Conservation (phyloP, 345 rosid genomes). For the Bretschneidera sinensis region DNA sequence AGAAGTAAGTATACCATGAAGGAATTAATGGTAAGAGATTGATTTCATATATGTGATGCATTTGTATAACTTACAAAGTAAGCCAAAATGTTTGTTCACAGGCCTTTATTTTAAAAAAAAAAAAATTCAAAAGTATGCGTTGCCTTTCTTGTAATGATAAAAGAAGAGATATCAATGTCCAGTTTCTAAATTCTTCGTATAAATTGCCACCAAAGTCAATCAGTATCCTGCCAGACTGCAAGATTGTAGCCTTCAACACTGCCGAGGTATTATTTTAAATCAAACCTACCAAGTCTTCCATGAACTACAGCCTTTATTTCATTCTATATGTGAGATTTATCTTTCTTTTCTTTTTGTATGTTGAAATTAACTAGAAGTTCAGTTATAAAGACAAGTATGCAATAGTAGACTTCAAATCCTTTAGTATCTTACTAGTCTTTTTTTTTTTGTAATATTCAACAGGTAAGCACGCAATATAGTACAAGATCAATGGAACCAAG, state of each 20-base stretch:
- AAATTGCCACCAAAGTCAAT: slow-evolving; percentile 58
- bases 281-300: neutral
- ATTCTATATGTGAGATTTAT: too few species aligned
- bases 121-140: slow-evolving; percentile 42
- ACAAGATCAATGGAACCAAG: slow-evolving; percentile 44
- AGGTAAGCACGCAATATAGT: slow-evolving; percentile 48
- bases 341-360: neutral
- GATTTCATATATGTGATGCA: neutral
- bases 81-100: slow-evolving; percentile 19
- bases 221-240: slow-evolving; percentile 75
- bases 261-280: slow-evolving; percentile 72
- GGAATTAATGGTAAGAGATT: neutral
- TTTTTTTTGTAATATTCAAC: slow-evolving; percentile 2
- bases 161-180: slow-evolving; percentile 21
- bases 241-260: slow-evolving; percentile 58
- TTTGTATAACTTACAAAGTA: slow-evolving; percentile 1
- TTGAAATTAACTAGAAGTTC: too few species aligned
- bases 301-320: neutral
- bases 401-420: too few species aligned
- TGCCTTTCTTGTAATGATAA: slow-evolving; percentile 55
- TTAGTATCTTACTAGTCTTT: neutral
- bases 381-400: too few species aligned
- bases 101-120: slow-evolving; percentile 56
- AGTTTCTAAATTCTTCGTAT: slow-evolving; percentile 43
- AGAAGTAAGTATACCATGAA: slow-evolving; percentile 35